Evolutionary conservation across 2,329 filamentous ascomycete species (phyloP).

Genomic region (Chaetothyriales sp.): DNA sequence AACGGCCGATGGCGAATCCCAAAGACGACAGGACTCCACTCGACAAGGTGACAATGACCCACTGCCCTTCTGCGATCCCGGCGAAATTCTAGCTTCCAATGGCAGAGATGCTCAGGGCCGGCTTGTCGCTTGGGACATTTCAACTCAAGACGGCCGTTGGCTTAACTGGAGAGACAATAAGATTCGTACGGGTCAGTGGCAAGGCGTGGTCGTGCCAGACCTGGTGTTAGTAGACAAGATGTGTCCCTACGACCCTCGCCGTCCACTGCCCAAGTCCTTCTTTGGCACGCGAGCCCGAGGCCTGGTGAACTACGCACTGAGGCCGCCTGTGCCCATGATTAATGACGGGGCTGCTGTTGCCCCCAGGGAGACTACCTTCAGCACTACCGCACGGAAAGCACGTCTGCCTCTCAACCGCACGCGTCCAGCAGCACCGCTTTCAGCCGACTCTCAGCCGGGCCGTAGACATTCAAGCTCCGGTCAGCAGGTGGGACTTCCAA

Average conservation of each 20-base stretch:
- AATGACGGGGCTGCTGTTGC: no score
- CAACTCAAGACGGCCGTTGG: conserved; percentile 14
- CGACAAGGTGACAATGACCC: not conserved
- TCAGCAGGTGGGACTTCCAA: not conserved
- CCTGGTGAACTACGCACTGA: not conserved
- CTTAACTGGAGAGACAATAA: conserved; percentile 15
- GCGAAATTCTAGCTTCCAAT: conserved; percentile 4
- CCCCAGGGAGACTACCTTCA: not conserved
- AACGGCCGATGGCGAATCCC: not conserved
- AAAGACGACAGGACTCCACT: not conserved
- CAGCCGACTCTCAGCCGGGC: not conserved
- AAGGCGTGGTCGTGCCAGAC: not conserved
- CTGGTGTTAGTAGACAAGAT: conserved; percentile 7
- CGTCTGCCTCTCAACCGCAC: not conserved
- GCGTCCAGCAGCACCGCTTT: not conserved
- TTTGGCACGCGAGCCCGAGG: not conserved
- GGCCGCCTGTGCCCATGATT: not conserved
- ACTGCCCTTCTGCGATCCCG: conserved; percentile 1
- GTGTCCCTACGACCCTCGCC: conserved; percentile 10
- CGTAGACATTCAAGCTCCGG: not conserved
- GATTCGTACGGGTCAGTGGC: conserved; percentile 3
- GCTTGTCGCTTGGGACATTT: conserved; percentile 11
- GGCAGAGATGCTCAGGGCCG: conserved; percentile 10
- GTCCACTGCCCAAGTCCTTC: not conserved
- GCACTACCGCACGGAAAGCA: not conserved